Conservation (phyloP, 176 grass and related monocot species). For the Avena atlantica region DNA sequence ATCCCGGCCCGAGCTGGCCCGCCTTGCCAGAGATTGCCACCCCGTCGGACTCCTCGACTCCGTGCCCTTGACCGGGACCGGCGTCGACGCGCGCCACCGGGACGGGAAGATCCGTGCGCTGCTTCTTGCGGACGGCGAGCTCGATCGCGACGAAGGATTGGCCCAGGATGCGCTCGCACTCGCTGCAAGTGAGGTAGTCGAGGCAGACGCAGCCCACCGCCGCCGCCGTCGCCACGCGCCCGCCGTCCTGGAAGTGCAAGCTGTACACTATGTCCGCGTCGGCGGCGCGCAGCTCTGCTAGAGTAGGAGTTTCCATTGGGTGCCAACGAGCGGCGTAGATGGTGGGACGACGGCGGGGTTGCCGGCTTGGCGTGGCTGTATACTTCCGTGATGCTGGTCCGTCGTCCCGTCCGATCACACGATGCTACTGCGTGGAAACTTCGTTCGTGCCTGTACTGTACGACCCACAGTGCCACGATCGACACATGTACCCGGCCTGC, state of each 20-base stretch:
- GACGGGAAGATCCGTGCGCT: background rate
- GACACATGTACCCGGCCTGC: background rate
- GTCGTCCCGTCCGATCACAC: background rate
- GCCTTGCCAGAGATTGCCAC: no score
- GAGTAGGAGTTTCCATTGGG: background rate
- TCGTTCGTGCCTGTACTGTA: background rate
- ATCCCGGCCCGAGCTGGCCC: background rate
- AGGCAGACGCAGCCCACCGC: slow-evolving; percentile 47
- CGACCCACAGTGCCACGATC: background rate
- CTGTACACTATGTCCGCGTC: background rate
- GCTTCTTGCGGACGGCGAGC: slow-evolving; percentile 33
- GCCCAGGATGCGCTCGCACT: slow-evolving; percentile 50
- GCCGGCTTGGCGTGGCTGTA: background rate
- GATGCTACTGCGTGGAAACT: background rate
- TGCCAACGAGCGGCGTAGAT: background rate
- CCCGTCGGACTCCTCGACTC: no score
- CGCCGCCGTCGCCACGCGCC: slow-evolving; percentile 14
- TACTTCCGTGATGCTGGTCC: background rate
- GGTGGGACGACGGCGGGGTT: background rate
- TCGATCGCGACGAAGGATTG: slow-evolving; percentile 37
- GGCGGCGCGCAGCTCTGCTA: background rate
- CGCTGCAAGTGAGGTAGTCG: slow-evolving; percentile 56
- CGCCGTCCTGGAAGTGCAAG: slow-evolving; percentile 42
- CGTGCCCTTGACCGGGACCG: background rate
- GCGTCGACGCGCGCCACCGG: background rate